Evolutionary conservation across 805 yeast genomes (phyloP).

Genomic region (Monosporozyma yasuniensis): DNA sequence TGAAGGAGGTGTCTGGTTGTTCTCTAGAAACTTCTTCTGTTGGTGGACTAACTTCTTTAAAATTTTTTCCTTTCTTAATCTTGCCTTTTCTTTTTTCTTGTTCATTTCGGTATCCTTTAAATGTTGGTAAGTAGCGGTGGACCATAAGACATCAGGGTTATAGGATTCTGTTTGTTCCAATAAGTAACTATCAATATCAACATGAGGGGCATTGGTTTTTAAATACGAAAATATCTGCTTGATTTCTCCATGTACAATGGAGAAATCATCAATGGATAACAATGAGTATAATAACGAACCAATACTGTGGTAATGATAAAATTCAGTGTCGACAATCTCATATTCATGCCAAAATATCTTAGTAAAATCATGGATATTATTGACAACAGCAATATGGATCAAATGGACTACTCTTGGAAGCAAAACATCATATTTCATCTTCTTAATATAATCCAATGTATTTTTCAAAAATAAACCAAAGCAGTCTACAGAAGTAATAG

Average conservation of each 20-base stretch:
- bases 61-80: conserved; percentile 57
- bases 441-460: conserved; percentile 34
- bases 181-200: conserved; percentile 27
- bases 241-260: conserved; percentile 44
- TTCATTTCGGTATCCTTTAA: conserved; percentile 38
- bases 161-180: conserved; percentile 32
- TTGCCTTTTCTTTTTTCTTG: conserved; percentile 59
- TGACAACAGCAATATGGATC: conserved; percentile 50
- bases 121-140: conserved; percentile 18
- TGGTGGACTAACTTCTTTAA: conserved; percentile 74
- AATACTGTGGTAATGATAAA: conserved; percentile 32
- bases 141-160: conserved; percentile 20
- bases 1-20: conserved; percentile 31
- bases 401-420: conserved; percentile 55
- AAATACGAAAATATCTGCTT: conserved; percentile 41
- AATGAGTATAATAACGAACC: conserved; percentile 34
- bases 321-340: conserved; percentile 32
- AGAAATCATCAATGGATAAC: conserved; percentile 35
- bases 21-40: conserved; percentile 64
- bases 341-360: conserved; percentile 32
- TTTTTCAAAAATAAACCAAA: conserved; percentile 47
- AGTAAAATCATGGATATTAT: conserved; percentile 33
- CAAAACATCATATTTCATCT: conserved; percentile 45
- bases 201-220: conserved; percentile 22
- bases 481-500: conserved; percentile 44